Base-by-base conservation (phyloP, 2,329 filamentous ascomycete genomes). In the Alternaria sp. region DNA sequence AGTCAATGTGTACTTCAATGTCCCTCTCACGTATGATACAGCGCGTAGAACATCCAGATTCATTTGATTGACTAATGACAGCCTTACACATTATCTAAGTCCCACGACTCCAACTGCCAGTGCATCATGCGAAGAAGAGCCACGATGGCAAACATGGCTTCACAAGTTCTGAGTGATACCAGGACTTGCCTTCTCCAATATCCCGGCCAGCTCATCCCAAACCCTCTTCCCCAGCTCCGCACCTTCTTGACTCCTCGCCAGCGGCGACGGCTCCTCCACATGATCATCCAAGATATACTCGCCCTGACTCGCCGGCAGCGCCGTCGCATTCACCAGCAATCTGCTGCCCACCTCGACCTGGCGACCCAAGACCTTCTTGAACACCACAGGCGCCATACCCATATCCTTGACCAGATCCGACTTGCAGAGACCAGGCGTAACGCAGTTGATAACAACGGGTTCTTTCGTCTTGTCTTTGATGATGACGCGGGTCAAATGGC, bases 311-410 rank as follows among this genome's bases (percentile, higher is more conserved):
- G 57, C 43, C 0, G 77, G 77, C 21, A 57, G 63, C 26, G 70
- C 51, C 7, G 72, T 78, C 1, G 74, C 79, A 61, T 77, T 66
- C 1, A 82, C 79, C 21, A 82, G 63, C 2, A 75, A 81, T n/a
- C 80, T 63, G 6, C 69, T 70, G 0, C 81, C 81, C 8, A 79
- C 78, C 61, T 81, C 80, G 0, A 75, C 76, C 6, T 72, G 77
- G 5, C 80, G 66, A 4, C 73, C 78, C n/a, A 75, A 57, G 11
- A 68, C 19, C 13, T 57, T 19, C 54, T 66, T 65, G 21, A 72
- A 43, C 9, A 67, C 30, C 9, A 54, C 45, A 3, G 69, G 36
- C 4, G 44, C 61, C 25, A 63, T 57, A 3, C 63, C 62, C 32
- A 46, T 32, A 12, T 64, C 63, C 23, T 65, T 59, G 26, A 62